Percentiles rank a stretch among this genome's conserved stretches.
Evolutionary conservation across 352 stramenopile genomes (phyloP).

Genomic region (Phytophthora citrophthora): DNA sequence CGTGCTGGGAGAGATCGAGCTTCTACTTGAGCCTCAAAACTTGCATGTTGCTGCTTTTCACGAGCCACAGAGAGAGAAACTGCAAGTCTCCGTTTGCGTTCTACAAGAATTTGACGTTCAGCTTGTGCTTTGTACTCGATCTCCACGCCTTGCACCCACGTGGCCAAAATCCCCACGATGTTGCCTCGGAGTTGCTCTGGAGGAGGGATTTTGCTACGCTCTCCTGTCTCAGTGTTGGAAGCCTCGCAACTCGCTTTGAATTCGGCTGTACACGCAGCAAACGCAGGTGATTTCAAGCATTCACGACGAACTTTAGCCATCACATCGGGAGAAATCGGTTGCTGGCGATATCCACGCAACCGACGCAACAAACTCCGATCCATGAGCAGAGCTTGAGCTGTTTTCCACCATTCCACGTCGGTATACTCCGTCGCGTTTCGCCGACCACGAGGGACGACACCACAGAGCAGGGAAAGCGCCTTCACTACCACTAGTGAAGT

Average conservation of each 20-base stretch:
- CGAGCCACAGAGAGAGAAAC: constrained; percentile 42
- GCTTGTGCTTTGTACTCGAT: constrained; percentile 73
- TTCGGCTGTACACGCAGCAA: constrained; percentile 32
- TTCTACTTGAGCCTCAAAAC: constrained; percentile 71
- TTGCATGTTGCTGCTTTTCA: constrained; percentile 43
- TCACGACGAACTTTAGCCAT: constrained; percentile 83
- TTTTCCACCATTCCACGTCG: constrained; percentile 83
- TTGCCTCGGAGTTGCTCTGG: constrained; percentile 47
- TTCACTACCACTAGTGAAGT: constrained; percentile 72
- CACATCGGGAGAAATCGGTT: constrained; percentile 60
- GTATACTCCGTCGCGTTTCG: constrained; percentile 72
- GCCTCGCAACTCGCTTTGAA: constrained; percentile 30
- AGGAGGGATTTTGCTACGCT: constrained; percentile 35
- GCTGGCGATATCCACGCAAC: constrained; percentile 60
- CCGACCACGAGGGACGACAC: constrained; percentile 56
- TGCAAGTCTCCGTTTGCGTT: constrained; percentile 61
- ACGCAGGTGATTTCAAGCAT: constrained; percentile 60
- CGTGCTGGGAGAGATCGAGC: constrained; percentile 65
- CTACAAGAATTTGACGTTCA: constrained; percentile 57
- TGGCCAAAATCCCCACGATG: constrained; percentile 58
- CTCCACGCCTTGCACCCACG: constrained; percentile 80
- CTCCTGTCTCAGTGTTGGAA: constrained; percentile 6
- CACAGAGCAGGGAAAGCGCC: constrained; percentile 74
- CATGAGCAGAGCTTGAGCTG: constrained; percentile 80
- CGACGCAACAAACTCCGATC: constrained; percentile 70